Base-by-base conservation (phyloP, 495 filamentous ascomycete species). In the Xeromyces bisporus region DNA sequence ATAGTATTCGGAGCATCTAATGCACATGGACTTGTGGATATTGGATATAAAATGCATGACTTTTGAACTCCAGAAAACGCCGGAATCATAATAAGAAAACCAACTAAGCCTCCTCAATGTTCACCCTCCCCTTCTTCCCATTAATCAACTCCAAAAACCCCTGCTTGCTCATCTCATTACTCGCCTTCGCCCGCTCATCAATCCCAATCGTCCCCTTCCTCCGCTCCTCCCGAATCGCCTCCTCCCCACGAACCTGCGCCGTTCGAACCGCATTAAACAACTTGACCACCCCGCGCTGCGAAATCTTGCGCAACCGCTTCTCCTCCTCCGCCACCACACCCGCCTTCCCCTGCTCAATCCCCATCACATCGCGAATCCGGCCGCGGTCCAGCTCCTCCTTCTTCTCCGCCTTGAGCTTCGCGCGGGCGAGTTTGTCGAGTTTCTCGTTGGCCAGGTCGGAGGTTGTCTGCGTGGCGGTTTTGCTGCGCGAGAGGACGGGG, bases 111-210 rank as follows among this genome's bases (percentile, higher is more conserved):
- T 66, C 62, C 39, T 64, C 56, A 34, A 66, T 62, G 21, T 58
- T 58, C 40, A 60, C 47, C 43, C 56, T 58, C 28, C 60, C 63
- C 50, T 67, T 67, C 51, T 68, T 69, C 23, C 60, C 58, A 29
- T 52, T 62, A 53, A 97, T 93, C 50, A 94, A 45, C 31, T 93
- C 85, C 50, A 97, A 57, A 58, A 96, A 97, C 6, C 86, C 84
- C 56, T 93, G 75, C 64, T 87, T 89, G 55, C 77, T 86, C 76
- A 96, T 91, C 62, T 94, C 86, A 33, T 76, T 86, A 25, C 86
- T 71, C 47, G 69, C 75, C 64, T 89, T 83, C 60, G 85, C 72
- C 41, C 77, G 70, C 53, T 76, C 64, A 37, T 62, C 70, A 34
- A 71, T 61, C 9, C 81, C 82, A 28, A 86, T 62, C 8, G 87